Evolutionary conservation across 1,284 basidiomycete genomes (phyloP), one percentile per base, ranked within the genome.

Genomic region (Ustilago trichophora): DNA sequence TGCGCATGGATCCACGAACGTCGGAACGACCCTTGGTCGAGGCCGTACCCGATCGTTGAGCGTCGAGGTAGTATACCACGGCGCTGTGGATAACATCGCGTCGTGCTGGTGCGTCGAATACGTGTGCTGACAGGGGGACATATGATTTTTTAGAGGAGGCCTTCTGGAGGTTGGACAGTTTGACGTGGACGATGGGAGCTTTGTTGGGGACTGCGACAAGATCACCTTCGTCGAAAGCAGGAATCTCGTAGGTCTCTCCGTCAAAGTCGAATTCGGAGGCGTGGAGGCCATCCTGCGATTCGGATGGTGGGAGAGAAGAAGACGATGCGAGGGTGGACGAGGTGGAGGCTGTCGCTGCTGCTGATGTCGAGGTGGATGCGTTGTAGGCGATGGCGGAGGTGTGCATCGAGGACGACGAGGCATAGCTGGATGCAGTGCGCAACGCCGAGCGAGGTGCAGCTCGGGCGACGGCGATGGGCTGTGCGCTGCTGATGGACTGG

Each of bases 81-180:
- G 93, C 95, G 51, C 92, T 87, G 82, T 98, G 95, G 10, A 98
- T 87, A 60, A 98, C 91, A 80, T 98, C 93, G 18, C 88, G 87
- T 45, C 95, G 90, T 36, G 95, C 88, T 66, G 91, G 88, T n/a
- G 65, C 60, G 71, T 87, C 85, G 82, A 98, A 99, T 22, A 98
- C 88, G 25, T 87, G 86, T 6, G 91, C 87, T 66, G 93, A 88
- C 29, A 95, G 87, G 41, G 88, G 86, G 26, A 91, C 90, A 21
- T 66, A 72, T 32, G 40, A 19, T 27, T 56, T 53, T 11, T 9
- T 19, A 10, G 45, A 34, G 3, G 31, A n/a, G 7, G 29, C 26
- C 38, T 57, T 67, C 25, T 44, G 52, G 11, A 68, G 63, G 11
- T 67, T 45, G 12, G 68, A 66, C 6, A 76, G 52, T 22, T 54